Percentiles rank a stretch among this genome's conserved stretches.
These are phyloP conservation scores for Podospora anserina DNA, from an alignment of 495 filamentous ascomycete species.

Conservation along the genomic window DNA sequence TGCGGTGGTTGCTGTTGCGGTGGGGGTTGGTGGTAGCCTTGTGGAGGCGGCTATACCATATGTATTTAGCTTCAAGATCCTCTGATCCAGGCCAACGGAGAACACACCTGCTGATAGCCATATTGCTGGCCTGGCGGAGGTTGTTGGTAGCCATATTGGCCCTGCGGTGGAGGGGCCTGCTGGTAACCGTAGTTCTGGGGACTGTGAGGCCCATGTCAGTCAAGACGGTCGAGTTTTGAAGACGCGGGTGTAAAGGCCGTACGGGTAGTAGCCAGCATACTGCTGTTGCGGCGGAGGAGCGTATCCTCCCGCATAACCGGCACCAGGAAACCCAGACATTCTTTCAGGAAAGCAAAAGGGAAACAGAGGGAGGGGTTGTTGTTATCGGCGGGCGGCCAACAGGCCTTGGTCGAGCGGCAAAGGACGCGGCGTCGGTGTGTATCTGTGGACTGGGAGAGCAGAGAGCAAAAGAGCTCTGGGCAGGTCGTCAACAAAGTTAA, in stretches of 20 bases:
- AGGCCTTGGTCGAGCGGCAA: conserved; percentile 4
- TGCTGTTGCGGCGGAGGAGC: conserved; percentile 7
- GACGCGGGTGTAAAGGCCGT: conserved; percentile 5
- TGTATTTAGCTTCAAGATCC: conserved; percentile 20
- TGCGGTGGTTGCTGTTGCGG: conserved; percentile 25
- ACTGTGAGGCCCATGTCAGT: conserved; percentile 15
- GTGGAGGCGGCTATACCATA: conserved; percentile 37
- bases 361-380: neutral
- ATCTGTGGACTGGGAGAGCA: neutral
- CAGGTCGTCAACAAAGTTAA: neutral
- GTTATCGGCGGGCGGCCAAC: neutral
- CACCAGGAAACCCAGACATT: conserved; percentile 16
- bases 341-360: neutral
- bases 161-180: conserved; percentile 25
- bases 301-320: conserved; percentile 13
- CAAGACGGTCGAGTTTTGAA: neutral
- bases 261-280: conserved; percentile 12
- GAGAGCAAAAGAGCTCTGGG: neutral
- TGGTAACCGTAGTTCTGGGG: conserved; percentile 27
- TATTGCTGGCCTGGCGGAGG: conserved; percentile 38
- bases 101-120: conserved; percentile 31
- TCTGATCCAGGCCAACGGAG: conserved; percentile 7
- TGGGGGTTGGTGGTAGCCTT: conserved; percentile 42
- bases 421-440: neutral
- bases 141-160: conserved; percentile 49